Base-by-base conservation (phyloP, 345 rosid species). In the Microcos paniculata region DNA sequence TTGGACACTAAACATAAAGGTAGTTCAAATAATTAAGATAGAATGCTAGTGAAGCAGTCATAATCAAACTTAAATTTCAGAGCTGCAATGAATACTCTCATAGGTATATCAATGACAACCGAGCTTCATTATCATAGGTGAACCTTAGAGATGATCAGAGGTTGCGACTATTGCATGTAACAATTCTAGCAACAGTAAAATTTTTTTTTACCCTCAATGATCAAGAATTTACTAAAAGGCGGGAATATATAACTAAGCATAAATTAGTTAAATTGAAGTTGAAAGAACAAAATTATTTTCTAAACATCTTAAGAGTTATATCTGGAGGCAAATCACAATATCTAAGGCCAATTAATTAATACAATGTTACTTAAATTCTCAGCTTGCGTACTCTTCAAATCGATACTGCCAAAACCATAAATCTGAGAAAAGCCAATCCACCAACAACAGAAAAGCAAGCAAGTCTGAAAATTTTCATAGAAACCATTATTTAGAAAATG, bases 381-480 rank as follows among this genome's bases (percentile, higher is more conserved):
- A 48, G 97, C 97, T 86, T 91, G 98, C 90, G 92, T 82, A 76
- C 89, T 86, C 95, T 89, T 94, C 98, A 94, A 80, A 90, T 94
- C 86, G 74, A 94, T 89, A 89, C 98, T 94, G 98, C 91, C 88
- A 89, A 92, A 90, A 92, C 87, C 92, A 91, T 77, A 82, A 84
- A 83, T 90, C 91, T 88, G 87, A 90, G 90, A 92, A 69, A 46
- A 81, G 76, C 81, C 82, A 84, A 84, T 80, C 73, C 80, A 84
- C 71, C 72, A 66, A 70, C 67, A 79, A 68, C 23, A 63, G 79
- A 78, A 81, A 61, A 28, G 38, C 68, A 59, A n/a, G n/a, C n/a
- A n/a, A n/a, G 79, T 4, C 82, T 28, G n/a, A n/a, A n/a, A n/a
- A n/a, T n/a, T n/a, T n/a, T n/a, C n/a, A n/a, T n/a, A n/a, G n/a